phyloP scores from a whole-genome alignment of 768 basidiomycete species.

The Auriscalpium orientale region DNA sequence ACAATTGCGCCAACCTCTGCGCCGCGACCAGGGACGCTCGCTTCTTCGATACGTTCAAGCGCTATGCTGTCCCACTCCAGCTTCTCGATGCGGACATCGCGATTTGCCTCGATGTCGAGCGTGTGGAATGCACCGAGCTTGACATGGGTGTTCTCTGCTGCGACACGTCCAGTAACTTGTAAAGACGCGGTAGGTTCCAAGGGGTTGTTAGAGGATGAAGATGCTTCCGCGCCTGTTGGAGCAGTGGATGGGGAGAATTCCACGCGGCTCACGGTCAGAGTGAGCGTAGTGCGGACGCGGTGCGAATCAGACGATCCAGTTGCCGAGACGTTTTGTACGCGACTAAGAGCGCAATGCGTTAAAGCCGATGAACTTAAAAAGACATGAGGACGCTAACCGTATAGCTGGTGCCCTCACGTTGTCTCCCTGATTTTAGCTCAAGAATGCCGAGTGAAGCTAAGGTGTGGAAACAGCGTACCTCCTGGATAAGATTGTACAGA shows the following conservation, averaged over 20 bases:
- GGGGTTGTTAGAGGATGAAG: slow-evolving; percentile 21
- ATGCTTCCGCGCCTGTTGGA: slow-evolving; percentile 35
- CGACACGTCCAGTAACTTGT: slow-evolving; percentile 82
- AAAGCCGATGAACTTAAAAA: too few species aligned
- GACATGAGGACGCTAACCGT: slow-evolving; percentile 38
- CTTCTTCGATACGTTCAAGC: slow-evolving; percentile 71
- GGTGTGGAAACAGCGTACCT: slow-evolving; percentile 30
- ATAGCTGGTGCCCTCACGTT: slow-evolving; percentile 80
- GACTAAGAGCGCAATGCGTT: slow-evolving; percentile 32
- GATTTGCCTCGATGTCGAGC: slow-evolving; percentile 84
- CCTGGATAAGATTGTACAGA: slow-evolving; percentile 91
- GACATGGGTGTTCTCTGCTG: slow-evolving; percentile 81
- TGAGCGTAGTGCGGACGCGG: slow-evolving; percentile 78
- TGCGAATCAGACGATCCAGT: slow-evolving; percentile 94
- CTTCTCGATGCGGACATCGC: slow-evolving; percentile 88
- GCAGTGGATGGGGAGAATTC: slow-evolving; percentile 71
- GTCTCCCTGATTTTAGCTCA: slow-evolving; percentile 46
- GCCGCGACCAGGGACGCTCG: slow-evolving; percentile 87
- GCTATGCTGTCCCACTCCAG: slow-evolving; percentile 94
- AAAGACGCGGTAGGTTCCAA: slow-evolving; percentile 46
- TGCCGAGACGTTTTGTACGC: slow-evolving; percentile 81
- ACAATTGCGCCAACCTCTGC: slow-evolving; percentile 96
- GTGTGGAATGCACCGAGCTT: slow-evolving; percentile 93
- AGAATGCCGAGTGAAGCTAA: slow-evolving; percentile 4
- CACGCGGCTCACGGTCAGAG: slow-evolving; percentile 70